Percentiles rank a stretch among this genome's conserved stretches.
phyloP scores from a whole-genome alignment of 768 basidiomycete genomes.

The Calocera viscosa region DNA sequence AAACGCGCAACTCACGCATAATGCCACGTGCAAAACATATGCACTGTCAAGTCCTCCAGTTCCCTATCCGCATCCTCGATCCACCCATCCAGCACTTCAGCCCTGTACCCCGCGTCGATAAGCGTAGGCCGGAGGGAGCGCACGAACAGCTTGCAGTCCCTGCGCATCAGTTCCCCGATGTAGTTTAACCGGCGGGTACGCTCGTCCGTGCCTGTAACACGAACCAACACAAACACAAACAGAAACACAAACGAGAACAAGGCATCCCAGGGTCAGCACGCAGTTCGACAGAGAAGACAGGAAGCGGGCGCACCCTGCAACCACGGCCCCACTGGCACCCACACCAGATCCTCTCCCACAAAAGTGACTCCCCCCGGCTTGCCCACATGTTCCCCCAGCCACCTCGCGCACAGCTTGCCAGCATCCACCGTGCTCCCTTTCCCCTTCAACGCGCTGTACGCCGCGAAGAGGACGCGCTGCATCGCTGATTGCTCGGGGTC shows the following conservation, averaged over 20 bases:
- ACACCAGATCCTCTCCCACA: background rate
- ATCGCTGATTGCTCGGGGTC: background rate
- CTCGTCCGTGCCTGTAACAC: background rate
- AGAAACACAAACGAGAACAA: too few relatives aligned
- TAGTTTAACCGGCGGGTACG: background rate
- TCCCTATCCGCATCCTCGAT: background rate
- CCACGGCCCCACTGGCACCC: background rate
- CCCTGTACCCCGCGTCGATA: background rate
- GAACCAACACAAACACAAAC: too few relatives aligned
- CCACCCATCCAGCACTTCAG: background rate
- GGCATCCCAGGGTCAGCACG: background rate
- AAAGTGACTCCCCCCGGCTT: background rate
- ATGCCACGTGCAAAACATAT: background rate
- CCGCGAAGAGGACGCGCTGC: background rate
- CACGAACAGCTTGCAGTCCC: background rate
- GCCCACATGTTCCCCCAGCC: background rate
- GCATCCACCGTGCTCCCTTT: slow-evolving; percentile 5
- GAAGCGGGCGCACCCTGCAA: background rate
- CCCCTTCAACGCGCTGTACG: background rate
- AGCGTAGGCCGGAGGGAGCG: background rate
- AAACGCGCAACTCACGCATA: background rate
- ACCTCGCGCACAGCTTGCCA: background rate
- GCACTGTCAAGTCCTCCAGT: background rate
- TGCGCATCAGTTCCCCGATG: background rate
- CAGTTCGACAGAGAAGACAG: background rate